Base-by-base conservation (phyloP, 2,329 filamentous ascomycete genomes). In the Alternaria metachromatica region DNA sequence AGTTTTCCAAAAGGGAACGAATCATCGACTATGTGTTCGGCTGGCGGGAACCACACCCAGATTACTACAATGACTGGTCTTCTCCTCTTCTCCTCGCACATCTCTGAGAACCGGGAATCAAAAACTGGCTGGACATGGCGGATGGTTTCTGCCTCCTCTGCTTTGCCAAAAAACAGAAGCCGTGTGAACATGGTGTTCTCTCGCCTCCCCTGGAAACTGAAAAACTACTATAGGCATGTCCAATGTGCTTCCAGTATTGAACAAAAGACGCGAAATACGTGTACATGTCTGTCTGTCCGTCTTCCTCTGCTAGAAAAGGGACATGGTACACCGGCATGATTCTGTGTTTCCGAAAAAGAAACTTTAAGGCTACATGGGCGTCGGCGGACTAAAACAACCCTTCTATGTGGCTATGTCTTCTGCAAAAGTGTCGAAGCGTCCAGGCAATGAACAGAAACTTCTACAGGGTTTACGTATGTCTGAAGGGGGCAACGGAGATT, bases 91-190 rank as follows among this genome's bases (percentile, higher is more conserved):
- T 41, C n/a, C 9, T 41, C 37, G 4, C 9, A 6, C n/a, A 11
- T 41, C 9, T n/a, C 4, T 41, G 37, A 41, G 8, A 41, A 41
- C 4, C 4, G 4, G 37, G 0, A 11, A 10, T 5, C 0, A n/a
- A 41, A 18, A 41, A 3, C 0, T 18, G 5, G 9, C 2, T 41
- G 3, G 1, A 41, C 5, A 41, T 41, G 37, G 0, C 0, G 0
- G 8, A 41, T 41, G 37, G 0, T 10, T 41, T 1, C n/a, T 1
- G n/a, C 37, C 4, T 41, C n/a, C 11, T 5, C 37, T 41, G 1
- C 37, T 6, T 6, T 41, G 5, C 15, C 37, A 41, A 41, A 37
- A 37, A 28, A 28, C 26, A 28, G 3, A 28, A 28, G 26, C 11
- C 26, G 26, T 11, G 11, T 28, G 26, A 0, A 28, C 26, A 28